phyloP scores from a whole-genome alignment of 768 basidiomycete species.

The Termitomyces titanicus region DNA sequence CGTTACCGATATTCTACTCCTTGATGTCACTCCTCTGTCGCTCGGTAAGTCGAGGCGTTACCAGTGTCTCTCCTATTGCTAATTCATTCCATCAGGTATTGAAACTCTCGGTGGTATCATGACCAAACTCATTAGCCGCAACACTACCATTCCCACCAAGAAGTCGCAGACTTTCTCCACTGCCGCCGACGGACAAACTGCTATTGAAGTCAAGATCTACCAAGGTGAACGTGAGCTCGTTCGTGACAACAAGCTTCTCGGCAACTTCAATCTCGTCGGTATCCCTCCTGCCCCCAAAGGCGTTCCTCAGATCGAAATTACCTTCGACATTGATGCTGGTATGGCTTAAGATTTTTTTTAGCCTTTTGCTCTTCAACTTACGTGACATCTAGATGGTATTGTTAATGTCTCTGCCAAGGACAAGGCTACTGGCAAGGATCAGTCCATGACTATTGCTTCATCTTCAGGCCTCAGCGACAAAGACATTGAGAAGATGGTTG shows the following conservation, averaged over 20 bases:
- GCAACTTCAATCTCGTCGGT: constrained; percentile 99
- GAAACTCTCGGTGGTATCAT: constrained; percentile 99
- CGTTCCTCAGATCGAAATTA: constrained; percentile 84
- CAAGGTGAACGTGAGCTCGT: constrained; percentile 99
- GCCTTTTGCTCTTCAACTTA: neutral
- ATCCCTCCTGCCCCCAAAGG: constrained; percentile 87
- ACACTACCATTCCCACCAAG: constrained; percentile 99
- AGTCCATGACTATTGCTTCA: constrained; percentile 96
- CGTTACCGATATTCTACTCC: constrained; percentile 91
- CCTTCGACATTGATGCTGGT: constrained; percentile 97
- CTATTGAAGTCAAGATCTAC: constrained; percentile 99
- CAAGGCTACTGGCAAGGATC: constrained; percentile 87
- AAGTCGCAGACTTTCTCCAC: constrained; percentile 99
- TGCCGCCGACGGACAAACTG: constrained; percentile 98
- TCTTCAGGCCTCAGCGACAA: constrained; percentile 95
- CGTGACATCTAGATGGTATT: constrained; percentile 66
- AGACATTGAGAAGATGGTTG: constrained; percentile 97
- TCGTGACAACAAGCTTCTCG: constrained; percentile 96
- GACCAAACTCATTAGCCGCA: constrained; percentile 97
- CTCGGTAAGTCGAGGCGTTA: constrained; percentile 56
- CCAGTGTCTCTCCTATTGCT: neutral
- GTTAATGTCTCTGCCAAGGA: constrained; percentile 97
- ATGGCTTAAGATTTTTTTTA: constrained; percentile 18
- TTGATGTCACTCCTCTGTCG: constrained; percentile 95
- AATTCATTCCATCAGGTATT: constrained; percentile 46